A percentile compares a stretch with the other conserved stretches of the same genome.
Conservation (phyloP, 2,329 filamentous ascomycete species). For the Ascochyta fabae region DNA sequence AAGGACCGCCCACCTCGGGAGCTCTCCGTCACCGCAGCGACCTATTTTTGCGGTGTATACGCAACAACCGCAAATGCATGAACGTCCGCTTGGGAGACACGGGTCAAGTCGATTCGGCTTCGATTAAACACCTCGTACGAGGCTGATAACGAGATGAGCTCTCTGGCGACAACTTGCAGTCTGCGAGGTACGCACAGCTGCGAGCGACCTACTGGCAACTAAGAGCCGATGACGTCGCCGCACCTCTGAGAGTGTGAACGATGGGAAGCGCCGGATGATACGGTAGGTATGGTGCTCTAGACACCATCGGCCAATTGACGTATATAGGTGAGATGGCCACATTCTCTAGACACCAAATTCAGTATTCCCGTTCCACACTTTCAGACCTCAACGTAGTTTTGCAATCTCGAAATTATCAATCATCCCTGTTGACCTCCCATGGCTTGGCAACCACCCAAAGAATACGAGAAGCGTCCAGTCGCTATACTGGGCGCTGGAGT, state of each 20-base stretch:
- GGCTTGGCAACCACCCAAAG: slow-evolving; percentile 14
- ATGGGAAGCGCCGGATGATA: slow-evolving; percentile 8
- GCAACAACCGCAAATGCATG: not conserved
- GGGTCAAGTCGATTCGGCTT: not conserved
- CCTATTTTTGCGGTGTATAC: not conserved
- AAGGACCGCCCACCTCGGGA: not conserved
- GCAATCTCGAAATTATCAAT: not conserved
- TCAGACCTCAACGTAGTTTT: not conserved
- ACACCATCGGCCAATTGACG: not conserved
- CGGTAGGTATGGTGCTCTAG: slow-evolving; percentile 3
- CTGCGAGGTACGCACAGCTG: not conserved
- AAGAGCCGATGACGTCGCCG: slow-evolving; percentile 7
- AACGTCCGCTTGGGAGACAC: not conserved
- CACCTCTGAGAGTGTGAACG: not conserved
- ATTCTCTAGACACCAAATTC: not conserved
- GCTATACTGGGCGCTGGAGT: slow-evolving; percentile 26
- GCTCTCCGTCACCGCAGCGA: not conserved
- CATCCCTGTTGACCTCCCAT: not conserved
- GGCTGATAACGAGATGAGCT: not conserved
- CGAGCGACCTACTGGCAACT: not conserved
- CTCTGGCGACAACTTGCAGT: not conserved
- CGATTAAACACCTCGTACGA: slow-evolving; percentile 6
- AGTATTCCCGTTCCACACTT: not conserved
- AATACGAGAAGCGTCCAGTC: slow-evolving; percentile 16
- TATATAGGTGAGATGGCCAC: slow-evolving; percentile 8